Evolutionary conservation across 2,329 filamentous ascomycete species (phyloP), one percentile per base, ranked within the genome.

Genomic region (Claviceps maximensis): DNA sequence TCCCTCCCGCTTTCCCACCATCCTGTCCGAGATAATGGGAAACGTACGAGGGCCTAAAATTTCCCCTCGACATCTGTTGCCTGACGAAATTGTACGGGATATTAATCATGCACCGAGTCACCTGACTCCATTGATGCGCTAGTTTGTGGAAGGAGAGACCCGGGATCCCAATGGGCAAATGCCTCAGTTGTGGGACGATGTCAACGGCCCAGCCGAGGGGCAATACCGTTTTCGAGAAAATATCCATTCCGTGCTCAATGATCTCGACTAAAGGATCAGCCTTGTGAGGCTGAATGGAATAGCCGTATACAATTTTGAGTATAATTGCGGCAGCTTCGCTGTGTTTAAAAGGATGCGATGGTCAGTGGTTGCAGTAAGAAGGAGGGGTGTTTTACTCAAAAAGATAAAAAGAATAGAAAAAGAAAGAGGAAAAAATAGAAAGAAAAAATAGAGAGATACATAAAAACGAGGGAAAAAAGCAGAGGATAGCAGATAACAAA

Each of bases 161-260:
- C 0, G 68, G 68, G 21, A 67, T 55, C 31, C 59, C 50, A 0
- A 57, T 57, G 0, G 68, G 68, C 6, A 70, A 57, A 12, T 65
- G 54, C n/a, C 55, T 55, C 2, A 69, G 56, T 2, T 45, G 33
- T 0, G 68, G 67, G 0, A 70, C n/a, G 0, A 62, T 57, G 25
- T 70, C 67, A 7, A 69, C 65, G 0, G 57, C 25, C 67, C 67
- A 70, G 3, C 58, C 47, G n/a, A 64, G 51, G 0, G 67, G 67
- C 0, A 63, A 57, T 6, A 60, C 51, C 3, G 66, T 62, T 8
- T 52, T 45, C 0, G 62, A 62, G 45, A 68, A 62, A 15, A 65
- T 57, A 8, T 47, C 47, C 59, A 67, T 62, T 55, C 63, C 63
- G 3, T 51, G 50, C 4, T 67, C 63, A 5, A 65, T 59, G 12